Evolutionary conservation across 202 grass and related monocot genomes (phyloP).

Genomic region (Tripidium arundinaceum): DNA sequence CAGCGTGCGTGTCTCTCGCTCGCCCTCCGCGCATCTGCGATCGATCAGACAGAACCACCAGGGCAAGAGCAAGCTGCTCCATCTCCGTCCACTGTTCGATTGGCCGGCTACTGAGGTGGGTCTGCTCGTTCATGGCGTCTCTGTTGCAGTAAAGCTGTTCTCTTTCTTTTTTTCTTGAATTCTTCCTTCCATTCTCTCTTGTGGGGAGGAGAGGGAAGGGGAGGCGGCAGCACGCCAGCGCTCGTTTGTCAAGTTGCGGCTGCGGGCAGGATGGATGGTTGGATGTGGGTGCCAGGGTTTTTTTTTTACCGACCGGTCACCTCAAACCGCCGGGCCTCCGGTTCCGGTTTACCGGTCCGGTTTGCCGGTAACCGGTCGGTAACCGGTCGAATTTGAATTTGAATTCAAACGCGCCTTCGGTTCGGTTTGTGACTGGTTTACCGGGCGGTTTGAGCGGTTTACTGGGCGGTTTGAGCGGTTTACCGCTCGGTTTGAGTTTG

Average conservation of each 20-base stretch:
- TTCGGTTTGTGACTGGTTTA: too few species aligned
- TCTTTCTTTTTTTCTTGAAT: neutral
- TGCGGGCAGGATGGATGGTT: neutral
- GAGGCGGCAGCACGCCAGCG: neutral
- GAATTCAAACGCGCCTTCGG: too few species aligned
- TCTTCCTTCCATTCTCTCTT: neutral
- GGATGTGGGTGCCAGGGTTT: too few species aligned
- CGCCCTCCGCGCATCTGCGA: neutral
- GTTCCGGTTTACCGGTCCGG: too few species aligned
- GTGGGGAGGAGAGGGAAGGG: neutral
- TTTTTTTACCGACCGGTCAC: too few species aligned
- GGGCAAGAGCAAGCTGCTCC: neutral
- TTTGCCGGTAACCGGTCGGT: too few species aligned
- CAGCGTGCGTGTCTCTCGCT: neutral
- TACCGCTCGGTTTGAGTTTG: too few species aligned
- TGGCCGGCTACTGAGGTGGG: conserved; percentile 1
- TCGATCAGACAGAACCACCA: neutral
- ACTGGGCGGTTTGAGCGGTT: too few species aligned
- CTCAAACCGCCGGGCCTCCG: too few species aligned
- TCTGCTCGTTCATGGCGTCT: neutral
- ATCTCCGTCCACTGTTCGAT: conserved; percentile 10
- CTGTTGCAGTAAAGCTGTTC: neutral
- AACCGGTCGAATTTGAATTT: too few species aligned
- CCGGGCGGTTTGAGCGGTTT: too few species aligned
- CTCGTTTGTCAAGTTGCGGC: neutral